Percentiles rank a stretch among this genome's conserved stretches.
These are phyloP conservation scores for Lichtheimia corymbifera DNA, from an alignment of 371 early-diverging fungal species.

Conservation along the genomic window DNA sequence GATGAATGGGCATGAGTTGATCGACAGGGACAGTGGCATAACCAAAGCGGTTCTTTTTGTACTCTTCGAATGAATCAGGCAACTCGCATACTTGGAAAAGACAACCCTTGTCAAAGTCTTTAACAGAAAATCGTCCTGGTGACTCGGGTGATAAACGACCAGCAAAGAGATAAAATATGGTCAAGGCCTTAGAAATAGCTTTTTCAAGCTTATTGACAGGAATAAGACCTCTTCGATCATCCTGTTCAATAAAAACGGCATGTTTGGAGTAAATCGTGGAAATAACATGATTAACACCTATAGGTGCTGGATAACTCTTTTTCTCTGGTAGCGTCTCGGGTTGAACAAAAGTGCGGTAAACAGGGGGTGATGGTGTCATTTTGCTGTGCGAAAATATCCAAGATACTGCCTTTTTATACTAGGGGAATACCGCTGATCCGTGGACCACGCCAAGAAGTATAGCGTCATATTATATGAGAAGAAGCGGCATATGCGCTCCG, in stretches of 20 bases:
- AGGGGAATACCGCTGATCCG: too few relatives aligned
- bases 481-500: not conserved
- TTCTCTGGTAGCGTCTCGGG: not conserved
- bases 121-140: not conserved
- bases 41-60: not conserved
- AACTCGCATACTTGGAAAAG: not conserved
- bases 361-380: not conserved
- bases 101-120: not conserved
- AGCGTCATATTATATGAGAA: not conserved
- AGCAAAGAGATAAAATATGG: not conserved
- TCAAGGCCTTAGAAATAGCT: not conserved
- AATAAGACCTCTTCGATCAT: not conserved
- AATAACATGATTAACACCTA: not conserved
- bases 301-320: slow-evolving; percentile 1
- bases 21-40: not conserved
- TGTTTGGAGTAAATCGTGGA: not conserved
- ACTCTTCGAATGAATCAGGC: not conserved
- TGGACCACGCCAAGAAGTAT: too few relatives aligned
- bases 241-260: not conserved
- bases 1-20: not conserved
- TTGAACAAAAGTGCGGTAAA: not conserved
- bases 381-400: too few relatives aligned
- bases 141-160: not conserved
- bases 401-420: too few relatives aligned
- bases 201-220: not conserved